These are phyloP conservation scores for Citrullus amarus DNA, from an alignment of 306 rosid species.

Conservation along the genomic window DNA sequence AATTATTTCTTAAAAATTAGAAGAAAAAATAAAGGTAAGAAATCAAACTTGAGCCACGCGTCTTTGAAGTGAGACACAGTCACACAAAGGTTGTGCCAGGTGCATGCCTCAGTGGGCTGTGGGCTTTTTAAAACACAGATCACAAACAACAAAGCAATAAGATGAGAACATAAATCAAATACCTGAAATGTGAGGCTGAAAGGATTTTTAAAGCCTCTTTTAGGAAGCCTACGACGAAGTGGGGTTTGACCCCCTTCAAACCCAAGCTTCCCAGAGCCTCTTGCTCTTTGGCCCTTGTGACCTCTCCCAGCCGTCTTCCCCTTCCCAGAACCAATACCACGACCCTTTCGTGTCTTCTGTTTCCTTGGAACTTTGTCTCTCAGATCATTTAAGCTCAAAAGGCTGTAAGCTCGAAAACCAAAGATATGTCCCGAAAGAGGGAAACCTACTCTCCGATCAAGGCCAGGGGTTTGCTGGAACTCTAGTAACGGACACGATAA, in stretches of 20 bases:
- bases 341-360: conserved; percentile 83
- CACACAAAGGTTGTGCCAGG: not conserved
- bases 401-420: conserved; percentile 68
- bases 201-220: conserved; percentile 87
- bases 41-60: not conserved
- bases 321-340: conserved; percentile 96
- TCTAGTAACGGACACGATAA: not conserved
- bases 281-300: conserved; percentile 91
- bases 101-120: not conserved
- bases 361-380: conserved; percentile 77
- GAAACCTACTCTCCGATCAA: not conserved
- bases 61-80: not conserved
- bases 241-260: conserved; percentile 98
- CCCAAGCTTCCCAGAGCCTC: conserved; percentile 78
- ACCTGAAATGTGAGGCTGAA: conserved; percentile 92
- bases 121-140: not conserved
- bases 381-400: conserved; percentile 79
- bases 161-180: not conserved
- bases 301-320: conserved; percentile 99
- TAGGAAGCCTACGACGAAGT: conserved; percentile 77
- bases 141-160: conserved; percentile 4
- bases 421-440: not conserved
- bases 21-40: not conserved
- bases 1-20: not conserved
- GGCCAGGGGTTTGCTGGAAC: not conserved